Evolutionary conservation across 2,329 filamentous ascomycete species (phyloP), one percentile per base, ranked within the genome.

Genomic region (Cytospora schulzeri): DNA sequence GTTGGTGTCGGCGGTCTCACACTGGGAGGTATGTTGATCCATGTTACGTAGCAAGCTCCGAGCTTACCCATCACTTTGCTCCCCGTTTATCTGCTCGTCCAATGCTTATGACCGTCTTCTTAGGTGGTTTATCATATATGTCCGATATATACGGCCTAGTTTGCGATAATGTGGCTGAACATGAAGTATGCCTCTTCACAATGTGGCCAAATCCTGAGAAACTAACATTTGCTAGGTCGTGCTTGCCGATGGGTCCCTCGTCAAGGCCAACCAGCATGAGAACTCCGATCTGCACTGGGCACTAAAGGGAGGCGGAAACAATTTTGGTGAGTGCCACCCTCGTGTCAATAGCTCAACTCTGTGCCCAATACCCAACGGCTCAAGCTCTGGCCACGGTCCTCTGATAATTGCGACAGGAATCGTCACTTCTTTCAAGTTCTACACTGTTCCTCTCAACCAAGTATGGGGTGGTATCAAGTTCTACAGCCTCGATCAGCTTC

Each of bases 381-480:
- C 33, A 35, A 35, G 14, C 3, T 11, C 33, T 35, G 8, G 7
- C 14, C 3, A 15, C 2, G 31, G 19, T 29, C 26, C 24, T 31
- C 28, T 31, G 14, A 9, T 6, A 54, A n/a, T 29, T 22, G 24
- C 15, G 7, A 26, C 48, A 74, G 72, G 70, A 19, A 60, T 73
- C 31, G 70, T 73, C 26, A 73, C 70, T 22, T 69, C 67, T 62
- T 73, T 73, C 62, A 71, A 69, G 26, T 28, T 70, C 9, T 67
- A 67, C 24, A 70, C 71, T 17, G 73, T 70, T 67, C 68, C 71
- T 45, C 70, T 70, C 41, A 64, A 68, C 45, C 58, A 69, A 58
- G 68, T 69, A 22, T 74, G 72, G 71, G 70, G 69, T 52, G 71
- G 71, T 26, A 66, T 71, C 31, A 70, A 67, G 52, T 60, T 70